phyloP scores from a whole-genome alignment of 192 early-diverging fungal species.

The Entophlyctis luteolus region DNA sequence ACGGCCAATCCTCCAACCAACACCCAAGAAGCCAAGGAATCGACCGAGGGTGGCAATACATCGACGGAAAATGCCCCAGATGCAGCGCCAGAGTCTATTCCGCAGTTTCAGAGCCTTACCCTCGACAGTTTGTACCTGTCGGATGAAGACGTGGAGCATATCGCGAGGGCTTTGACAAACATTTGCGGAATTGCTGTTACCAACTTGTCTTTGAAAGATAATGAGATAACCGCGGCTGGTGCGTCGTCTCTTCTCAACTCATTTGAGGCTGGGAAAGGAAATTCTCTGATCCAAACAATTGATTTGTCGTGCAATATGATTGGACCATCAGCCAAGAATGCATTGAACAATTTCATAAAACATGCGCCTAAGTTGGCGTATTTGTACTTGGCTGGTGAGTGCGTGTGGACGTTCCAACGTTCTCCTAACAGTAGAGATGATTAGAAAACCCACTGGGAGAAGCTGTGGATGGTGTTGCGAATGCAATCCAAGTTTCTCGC shows the following conservation, averaged over 20 bases:
- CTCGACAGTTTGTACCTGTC: neutral
- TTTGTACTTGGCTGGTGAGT: neutral
- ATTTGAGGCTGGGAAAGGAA: neutral
- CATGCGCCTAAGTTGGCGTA: neutral
- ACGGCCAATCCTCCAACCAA: neutral
- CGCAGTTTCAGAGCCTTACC: too few species aligned
- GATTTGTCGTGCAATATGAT: neutral
- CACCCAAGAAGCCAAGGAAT: neutral
- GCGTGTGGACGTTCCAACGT: neutral
- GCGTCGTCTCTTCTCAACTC: neutral
- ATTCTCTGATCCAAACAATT: neutral
- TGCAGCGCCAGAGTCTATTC: neutral
- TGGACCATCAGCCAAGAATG: neutral
- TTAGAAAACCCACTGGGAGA: neutral
- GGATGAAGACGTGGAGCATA: neutral
- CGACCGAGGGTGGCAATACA: neutral
- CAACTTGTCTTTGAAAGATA: neutral
- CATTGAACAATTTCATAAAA: neutral
- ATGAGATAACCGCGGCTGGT: slow-evolving; percentile 1
- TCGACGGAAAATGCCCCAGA: neutral
- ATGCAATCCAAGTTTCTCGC: neutral
- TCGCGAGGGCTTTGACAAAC: neutral
- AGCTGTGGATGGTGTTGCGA: neutral
- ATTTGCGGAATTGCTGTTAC: neutral
- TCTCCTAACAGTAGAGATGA: too few species aligned